Percentiles rank a stretch among this genome's conserved stretches.
These are phyloP conservation scores for Cordyceps cateniannulata DNA, from an alignment of 2,329 filamentous ascomycete species.

Conservation along the genomic window DNA sequence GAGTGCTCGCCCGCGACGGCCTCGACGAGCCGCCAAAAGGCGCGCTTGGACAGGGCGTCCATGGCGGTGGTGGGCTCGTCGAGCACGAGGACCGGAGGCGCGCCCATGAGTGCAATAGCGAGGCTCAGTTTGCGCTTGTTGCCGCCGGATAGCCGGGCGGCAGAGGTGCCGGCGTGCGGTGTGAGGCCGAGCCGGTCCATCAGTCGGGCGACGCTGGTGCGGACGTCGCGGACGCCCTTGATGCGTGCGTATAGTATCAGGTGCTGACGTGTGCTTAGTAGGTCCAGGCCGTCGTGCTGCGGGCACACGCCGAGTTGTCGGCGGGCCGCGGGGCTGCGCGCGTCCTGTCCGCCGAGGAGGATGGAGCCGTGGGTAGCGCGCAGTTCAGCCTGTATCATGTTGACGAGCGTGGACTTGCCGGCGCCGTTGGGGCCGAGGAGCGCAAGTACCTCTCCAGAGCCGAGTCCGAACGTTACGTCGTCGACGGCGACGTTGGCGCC, in stretches of 20 bases:
- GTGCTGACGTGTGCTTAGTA: conserved; percentile 77
- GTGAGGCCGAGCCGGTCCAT: conserved; percentile 66
- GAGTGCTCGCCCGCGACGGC: conserved; percentile 62
- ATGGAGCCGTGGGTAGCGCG: conserved; percentile 59
- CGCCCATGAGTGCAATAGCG: conserved; percentile 81
- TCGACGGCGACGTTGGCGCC: conserved; percentile 66
- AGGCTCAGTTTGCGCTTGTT: conserved; percentile 82
- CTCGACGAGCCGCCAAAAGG: conserved; percentile 79
- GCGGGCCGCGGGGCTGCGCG: conserved; percentile 55
- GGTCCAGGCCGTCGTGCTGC: conserved; percentile 75
- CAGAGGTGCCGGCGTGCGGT: conserved; percentile 59
- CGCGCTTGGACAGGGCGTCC: conserved; percentile 77
- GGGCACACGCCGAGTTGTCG: conserved; percentile 71
- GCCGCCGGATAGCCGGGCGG: conserved; percentile 69
- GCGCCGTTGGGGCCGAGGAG: conserved; percentile 81
- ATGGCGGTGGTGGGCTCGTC: conserved; percentile 81
- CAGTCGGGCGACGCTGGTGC: conserved; percentile 66
- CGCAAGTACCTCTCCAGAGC: conserved; percentile 70
- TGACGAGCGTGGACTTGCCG: conserved; percentile 80
- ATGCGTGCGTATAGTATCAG: conserved; percentile 75
- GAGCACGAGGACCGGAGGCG: conserved; percentile 72
- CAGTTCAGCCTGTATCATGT: conserved; percentile 73
- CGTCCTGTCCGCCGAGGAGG: conserved; percentile 68
- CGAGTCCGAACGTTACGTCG: conserved; percentile 71
- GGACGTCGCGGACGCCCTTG: conserved; percentile 64